phyloP scores from a whole-genome alignment of 768 basidiomycete genomes.

The Psilocybe cubensis region DNA sequence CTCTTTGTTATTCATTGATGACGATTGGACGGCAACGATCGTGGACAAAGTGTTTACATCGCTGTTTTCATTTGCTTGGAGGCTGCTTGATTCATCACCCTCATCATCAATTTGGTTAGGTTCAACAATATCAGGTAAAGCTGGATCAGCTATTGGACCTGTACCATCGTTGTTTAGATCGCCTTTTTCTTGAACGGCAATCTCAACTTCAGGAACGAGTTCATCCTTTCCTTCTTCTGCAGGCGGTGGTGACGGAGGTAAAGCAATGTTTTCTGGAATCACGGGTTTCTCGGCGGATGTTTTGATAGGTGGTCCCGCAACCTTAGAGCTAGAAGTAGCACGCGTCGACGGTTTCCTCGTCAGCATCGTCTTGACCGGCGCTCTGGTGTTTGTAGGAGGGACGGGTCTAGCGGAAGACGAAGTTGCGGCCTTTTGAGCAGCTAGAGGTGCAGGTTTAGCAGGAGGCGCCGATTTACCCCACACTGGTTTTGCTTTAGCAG shows the following conservation, averaged over 20 bases:
- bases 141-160: not conserved
- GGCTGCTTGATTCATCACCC: not conserved
- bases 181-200: not conserved
- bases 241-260: conserved; percentile 39
- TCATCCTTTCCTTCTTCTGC: conserved; percentile 1
- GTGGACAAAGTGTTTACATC: not conserved
- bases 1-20: conserved; percentile 3
- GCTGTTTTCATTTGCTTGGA: not conserved
- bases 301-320: not conserved
- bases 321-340: not conserved
- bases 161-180: not conserved
- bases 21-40: not conserved
- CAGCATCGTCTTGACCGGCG: not conserved
- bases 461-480: conserved; percentile 24
- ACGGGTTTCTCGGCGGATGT: conserved; percentile 18
- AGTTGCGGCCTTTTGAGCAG: conserved; percentile 13
- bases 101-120: conserved; percentile 2
- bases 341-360: conserved; percentile 23
- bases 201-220: not conserved
- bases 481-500: conserved; percentile 16
- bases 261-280: conserved; percentile 36
- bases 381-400: conserved; percentile 12
- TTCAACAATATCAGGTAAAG: not conserved
- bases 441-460: conserved; percentile 12
- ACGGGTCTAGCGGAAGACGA: conserved; percentile 14